Conservation (phyloP, 306 rosid genomes). For the Cicer bijugum region DNA sequence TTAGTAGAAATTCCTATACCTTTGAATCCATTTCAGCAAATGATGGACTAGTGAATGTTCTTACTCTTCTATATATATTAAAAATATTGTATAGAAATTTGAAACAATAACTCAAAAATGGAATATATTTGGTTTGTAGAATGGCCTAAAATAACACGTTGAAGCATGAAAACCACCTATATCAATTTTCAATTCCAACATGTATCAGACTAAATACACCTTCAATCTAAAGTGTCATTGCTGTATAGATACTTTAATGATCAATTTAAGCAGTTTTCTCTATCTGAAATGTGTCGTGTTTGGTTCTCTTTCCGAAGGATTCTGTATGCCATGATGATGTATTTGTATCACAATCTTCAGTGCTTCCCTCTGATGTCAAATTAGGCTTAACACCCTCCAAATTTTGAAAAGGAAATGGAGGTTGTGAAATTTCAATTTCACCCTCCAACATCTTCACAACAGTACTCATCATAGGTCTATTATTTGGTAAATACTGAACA, state of each 20-base stretch:
- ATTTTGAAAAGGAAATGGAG: slow-evolving; percentile 54
- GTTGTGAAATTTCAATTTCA: slow-evolving; percentile 46
- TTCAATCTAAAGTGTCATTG: too few species aligned
- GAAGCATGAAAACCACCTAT: not conserved
- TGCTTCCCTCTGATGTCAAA: slow-evolving; percentile 25
- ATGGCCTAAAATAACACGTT: slow-evolving; percentile 2
- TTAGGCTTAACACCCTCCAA: slow-evolving; percentile 36
- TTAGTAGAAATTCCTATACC: slow-evolving; percentile 49
- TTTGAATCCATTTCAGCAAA: slow-evolving; percentile 51
- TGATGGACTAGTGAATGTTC: not conserved
- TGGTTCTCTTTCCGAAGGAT: not conserved
- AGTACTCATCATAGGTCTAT: slow-evolving; percentile 59
- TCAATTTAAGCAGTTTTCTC: slow-evolving; percentile 34
- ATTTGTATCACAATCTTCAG: slow-evolving; percentile 38
- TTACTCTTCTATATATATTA: not conserved
- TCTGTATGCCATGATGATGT: slow-evolving; percentile 35
- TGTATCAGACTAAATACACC: too few species aligned
- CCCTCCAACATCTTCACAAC: slow-evolving; percentile 63
- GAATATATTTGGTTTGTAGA: not conserved
- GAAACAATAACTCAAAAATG: not conserved
- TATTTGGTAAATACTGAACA: slow-evolving; percentile 51
- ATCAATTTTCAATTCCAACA: not conserved
- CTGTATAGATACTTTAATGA: too few species aligned
- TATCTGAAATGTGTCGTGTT: slow-evolving; percentile 30
- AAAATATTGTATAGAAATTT: not conserved